A percentile compares a stretch with the other conserved stretches of the same genome.
These are phyloP conservation scores for Triticum monococcum DNA, from an alignment of 176 grass and related monocot species.

Conservation along the genomic window DNA sequence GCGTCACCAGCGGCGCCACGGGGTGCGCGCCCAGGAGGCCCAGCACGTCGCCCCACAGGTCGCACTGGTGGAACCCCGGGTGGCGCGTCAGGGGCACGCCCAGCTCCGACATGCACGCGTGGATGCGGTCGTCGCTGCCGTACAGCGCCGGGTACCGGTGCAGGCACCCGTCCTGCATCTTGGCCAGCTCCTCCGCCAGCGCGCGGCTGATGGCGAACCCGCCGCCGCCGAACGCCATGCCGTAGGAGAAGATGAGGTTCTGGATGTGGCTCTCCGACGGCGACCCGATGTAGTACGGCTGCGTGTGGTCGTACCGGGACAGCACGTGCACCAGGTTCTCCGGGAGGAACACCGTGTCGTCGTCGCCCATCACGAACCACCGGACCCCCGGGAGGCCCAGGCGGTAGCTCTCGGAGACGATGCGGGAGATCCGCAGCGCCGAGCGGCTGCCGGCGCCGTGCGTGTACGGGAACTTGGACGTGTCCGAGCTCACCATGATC, in stretches of 20 bases:
- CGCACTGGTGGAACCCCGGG: constrained; percentile 97
- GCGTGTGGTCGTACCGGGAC: constrained; percentile 70
- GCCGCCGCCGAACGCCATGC: constrained; percentile 95
- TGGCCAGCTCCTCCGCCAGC: constrained; percentile 68
- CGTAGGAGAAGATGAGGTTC: constrained; percentile 96
- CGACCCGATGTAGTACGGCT: constrained; percentile 92
- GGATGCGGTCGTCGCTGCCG: constrained; percentile 94
- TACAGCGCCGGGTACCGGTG: constrained; percentile 82
- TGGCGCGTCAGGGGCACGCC: constrained; percentile 79
- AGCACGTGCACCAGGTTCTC: constrained; percentile 95
- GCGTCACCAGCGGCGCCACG: constrained; percentile 73
- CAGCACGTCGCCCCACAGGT: constrained; percentile 87
- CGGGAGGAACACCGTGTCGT: constrained; percentile 92
- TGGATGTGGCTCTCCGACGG: constrained; percentile 92
- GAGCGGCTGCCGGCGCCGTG: constrained; percentile 78
- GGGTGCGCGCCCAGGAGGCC: constrained; percentile 84
- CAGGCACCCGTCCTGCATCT: constrained; percentile 84
- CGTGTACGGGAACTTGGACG: constrained; percentile 87
- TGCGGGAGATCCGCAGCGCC: constrained; percentile 83
- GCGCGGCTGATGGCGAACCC: constrained; percentile 96
- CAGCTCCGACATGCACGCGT: constrained; percentile 96
- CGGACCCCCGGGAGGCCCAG: constrained; percentile 59
- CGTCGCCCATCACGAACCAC: constrained; percentile 99
- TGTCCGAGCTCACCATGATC: constrained; percentile 72
- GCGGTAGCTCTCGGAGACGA: constrained; percentile 86